Evolutionary conservation across 768 basidiomycete species (phyloP), one percentile per base, ranked within the genome.

Genomic region (Agrocybe pediades): DNA sequence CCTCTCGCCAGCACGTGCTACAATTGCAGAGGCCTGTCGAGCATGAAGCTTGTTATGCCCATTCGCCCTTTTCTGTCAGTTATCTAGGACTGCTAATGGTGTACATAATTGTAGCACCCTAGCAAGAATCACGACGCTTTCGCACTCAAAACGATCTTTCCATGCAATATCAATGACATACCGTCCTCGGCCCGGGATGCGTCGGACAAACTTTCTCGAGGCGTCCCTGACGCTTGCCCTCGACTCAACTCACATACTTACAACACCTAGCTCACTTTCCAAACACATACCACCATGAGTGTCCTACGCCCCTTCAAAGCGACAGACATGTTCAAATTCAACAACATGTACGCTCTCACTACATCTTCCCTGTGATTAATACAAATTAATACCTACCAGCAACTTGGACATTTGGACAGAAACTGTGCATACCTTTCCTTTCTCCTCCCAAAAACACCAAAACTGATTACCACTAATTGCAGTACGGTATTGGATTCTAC

Each of bases 371-470:
- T 23, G n/a, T 36, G 4, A 41, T 15, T 9, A 24, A 21, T 17
- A 39, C 47, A 33, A 2, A 27, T 20, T 43, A 26, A 16, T 53
- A 51, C 42, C 6, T 46, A 45, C 1, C 69, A 94, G 92, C 56
- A 98, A 99, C 71, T 74, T 96, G 65, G 96, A 98, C 69, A 77
- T 95, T 41, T 98, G 93, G 93, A 98, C 97, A 41, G 96, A 98
- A 73, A 98, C 97, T 19, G 95, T 94, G 62, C 65, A 86, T 73
- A 26, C 19, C 17, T 23, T 41, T 26, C n/a, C 26, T 24, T 44
- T 13, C 36, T 19, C n/a, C 39, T 3, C 19, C 15, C 24, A 20
- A 17, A 9, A 25, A 11, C 4, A 24, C 17, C 42, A 29, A n/a
- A 27, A 41, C 47, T 7, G n/a, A 27, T 30, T 21, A 51, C 25